phyloP scores from a whole-genome alignment of 139 green algal genomes.

The Zygnema circumcarinatum region DNA sequence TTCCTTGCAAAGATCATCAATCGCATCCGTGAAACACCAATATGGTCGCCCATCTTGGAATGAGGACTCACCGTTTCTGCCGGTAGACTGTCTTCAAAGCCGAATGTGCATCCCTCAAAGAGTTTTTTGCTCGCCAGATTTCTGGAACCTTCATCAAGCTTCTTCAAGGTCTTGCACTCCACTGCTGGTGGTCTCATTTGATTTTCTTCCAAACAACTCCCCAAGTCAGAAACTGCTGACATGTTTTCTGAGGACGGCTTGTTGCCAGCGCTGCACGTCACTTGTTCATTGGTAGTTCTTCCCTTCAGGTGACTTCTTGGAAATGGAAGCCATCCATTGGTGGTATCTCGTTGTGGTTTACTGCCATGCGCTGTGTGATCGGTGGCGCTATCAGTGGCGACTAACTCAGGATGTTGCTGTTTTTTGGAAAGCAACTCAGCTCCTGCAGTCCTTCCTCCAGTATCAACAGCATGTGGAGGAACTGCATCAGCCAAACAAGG shows the following conservation, averaged over 20 bases:
- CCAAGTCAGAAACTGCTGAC: background rate
- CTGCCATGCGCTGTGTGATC: no score
- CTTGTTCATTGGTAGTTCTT: no score
- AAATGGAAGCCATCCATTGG: background rate
- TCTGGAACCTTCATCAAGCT: background rate
- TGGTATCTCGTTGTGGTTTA: background rate
- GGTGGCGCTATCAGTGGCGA: background rate
- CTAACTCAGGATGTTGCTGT: background rate
- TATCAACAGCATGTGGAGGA: background rate
- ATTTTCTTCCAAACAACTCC: background rate
- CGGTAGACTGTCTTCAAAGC: background rate
- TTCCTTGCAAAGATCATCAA: no score
- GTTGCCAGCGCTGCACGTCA: no score
- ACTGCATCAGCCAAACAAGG: no score
- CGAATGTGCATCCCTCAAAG: background rate
- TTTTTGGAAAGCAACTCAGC: background rate
- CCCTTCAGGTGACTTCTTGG: no score
- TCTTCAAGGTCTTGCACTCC: background rate
- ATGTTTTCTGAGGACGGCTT: background rate
- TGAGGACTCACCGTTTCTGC: background rate
- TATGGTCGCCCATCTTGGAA: no score
- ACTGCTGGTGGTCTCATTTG: background rate
- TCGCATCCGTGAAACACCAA: no score
- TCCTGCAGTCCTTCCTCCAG: background rate
- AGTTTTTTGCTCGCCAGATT: background rate